phyloP scores from a whole-genome alignment of 306 rosid genomes.

The Acacia crassicarpa region DNA sequence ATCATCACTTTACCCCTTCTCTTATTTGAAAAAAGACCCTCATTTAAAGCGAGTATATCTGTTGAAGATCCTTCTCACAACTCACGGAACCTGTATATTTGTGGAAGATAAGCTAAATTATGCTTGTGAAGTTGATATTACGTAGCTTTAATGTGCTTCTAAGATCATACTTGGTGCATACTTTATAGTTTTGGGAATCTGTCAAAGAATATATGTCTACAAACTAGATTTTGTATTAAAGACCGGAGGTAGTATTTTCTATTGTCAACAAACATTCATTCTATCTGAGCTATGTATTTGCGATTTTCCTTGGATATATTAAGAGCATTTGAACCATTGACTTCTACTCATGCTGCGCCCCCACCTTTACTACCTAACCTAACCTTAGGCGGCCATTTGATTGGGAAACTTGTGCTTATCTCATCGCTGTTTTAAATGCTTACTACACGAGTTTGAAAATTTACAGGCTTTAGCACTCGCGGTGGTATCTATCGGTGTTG shows the following conservation, averaged over 20 bases:
- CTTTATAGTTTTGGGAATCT: not conserved
- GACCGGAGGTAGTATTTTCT: not conserved
- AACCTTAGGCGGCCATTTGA: not conserved
- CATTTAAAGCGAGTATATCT: not conserved
- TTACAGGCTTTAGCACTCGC: slow-evolving; percentile 70
- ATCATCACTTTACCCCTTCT: not conserved
- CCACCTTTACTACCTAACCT: not conserved
- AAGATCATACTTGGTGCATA: not conserved
- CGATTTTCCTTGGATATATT: not conserved
- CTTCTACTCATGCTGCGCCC: not conserved
- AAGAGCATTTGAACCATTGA: not conserved
- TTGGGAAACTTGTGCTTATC: not conserved
- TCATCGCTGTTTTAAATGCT: slow-evolving; percentile 5
- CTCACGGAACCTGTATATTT: not conserved
- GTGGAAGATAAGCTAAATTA: not conserved
- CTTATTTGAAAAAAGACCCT: not conserved
- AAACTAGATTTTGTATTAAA: too few relatives aligned
- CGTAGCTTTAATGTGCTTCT: slow-evolving; percentile 2
- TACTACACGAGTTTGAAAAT: slow-evolving; percentile 17
- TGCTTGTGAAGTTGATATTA: not conserved
- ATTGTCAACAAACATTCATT: not conserved
- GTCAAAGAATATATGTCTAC: not conserved
- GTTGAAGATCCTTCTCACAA: not conserved
- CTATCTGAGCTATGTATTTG: slow-evolving; percentile 1
- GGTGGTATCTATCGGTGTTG: slow-evolving; percentile 77